Base-by-base conservation (phyloP, 1,139 yeast species). In the Starmera stellimalicola region DNA sequence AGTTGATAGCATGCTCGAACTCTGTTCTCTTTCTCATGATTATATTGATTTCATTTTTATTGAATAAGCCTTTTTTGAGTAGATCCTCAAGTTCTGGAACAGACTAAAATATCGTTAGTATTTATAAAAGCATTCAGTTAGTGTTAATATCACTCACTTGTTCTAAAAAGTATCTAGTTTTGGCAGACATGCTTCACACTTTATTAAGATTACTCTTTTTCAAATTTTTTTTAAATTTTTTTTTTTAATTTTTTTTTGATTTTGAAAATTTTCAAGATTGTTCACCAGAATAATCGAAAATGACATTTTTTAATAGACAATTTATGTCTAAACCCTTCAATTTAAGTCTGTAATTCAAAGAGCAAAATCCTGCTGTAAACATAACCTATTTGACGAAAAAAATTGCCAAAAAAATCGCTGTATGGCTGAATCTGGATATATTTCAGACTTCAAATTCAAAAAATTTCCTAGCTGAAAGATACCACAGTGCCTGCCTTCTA, bases 21-120 rank as follows among this genome's bases (percentile, higher is more conserved):
- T 88, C 96, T 0, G 97, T 88, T 60, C 98, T 73, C 54, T 87
- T 75, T 60, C 91, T 77, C 88, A 91, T 85, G 40, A 93, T 81
- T 65, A 74, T 70, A 33, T 80, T 77, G 45, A 87, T 76, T 57
- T 93, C 98, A 49, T 73, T 71, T 50, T 79, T 76, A 26, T 72
- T 77, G 55, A 91, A 93, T 14, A 93, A 63, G 2, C 88, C 91
- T 52, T 84, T 81, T 40, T 71, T 73, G 41, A 80, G 77, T 32
- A 93, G 70, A 53, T 91, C 98, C 51, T 87, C 91, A 39, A 93
- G 69, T 59, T 93, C 99, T 0, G 95, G 95, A 51, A 91, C 88
- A 7, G 88, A 70, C 58, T 71, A 77, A 26, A 26, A 26, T 16
- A 26, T 11, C 6, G 16, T 16, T 11, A 12, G 16, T 16, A 2